Conservation (phyloP, 192 early-diverging fungal genomes). For the Podila verticillata region DNA sequence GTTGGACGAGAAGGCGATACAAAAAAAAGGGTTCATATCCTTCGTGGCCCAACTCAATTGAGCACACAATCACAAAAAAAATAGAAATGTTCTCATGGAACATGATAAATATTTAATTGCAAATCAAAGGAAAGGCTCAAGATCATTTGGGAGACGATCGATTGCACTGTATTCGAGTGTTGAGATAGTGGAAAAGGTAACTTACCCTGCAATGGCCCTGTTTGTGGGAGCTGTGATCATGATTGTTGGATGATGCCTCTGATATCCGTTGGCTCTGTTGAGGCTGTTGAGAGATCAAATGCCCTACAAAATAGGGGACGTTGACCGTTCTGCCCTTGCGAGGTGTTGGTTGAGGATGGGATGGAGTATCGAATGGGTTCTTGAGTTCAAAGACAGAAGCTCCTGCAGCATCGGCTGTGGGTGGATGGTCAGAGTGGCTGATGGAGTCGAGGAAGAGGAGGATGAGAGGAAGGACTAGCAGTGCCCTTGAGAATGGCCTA, state of each 20-base stretch:
- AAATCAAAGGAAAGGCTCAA: no score
- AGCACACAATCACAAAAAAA: no score
- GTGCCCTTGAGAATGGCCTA: neutral
- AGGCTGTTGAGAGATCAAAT: slow-evolving; percentile 15
- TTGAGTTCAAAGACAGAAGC: no score
- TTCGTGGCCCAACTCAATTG: no score
- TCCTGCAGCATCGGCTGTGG: no score
- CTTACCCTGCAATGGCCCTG: slow-evolving; percentile 13
- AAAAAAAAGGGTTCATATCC: neutral
- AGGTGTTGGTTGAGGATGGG: neutral
- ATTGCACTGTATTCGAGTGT: no score
- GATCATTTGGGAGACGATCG: neutral
- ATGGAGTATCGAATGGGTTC: neutral
- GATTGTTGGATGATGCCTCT: slow-evolving; percentile 1
- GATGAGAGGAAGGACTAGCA: slow-evolving; percentile 1
- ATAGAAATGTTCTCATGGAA: no score
- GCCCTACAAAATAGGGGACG: slow-evolving; percentile 35
- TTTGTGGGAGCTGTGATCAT: slow-evolving; percentile 16
- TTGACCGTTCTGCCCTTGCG: slow-evolving; percentile 12
- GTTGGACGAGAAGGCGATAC: neutral
- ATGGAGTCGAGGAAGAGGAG: slow-evolving; percentile 2
- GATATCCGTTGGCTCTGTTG: neutral
- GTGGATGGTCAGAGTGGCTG: no score
- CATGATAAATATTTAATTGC: no score
- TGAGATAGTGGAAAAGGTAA: neutral